Base-by-base conservation (phyloP, 306 rosid genomes). In the Cucumis hystrix region DNA sequence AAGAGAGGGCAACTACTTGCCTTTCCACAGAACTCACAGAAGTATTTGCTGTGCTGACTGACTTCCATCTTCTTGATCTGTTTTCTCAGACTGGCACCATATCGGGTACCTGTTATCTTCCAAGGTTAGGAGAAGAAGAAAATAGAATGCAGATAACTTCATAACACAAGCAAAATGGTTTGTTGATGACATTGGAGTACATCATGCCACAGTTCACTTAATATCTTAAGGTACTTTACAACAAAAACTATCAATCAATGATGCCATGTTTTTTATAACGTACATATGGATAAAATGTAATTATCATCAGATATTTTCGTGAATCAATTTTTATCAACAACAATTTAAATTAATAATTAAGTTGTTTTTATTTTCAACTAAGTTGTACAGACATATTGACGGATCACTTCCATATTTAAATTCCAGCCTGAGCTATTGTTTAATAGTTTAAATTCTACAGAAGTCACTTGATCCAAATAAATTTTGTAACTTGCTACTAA, bases 31-130 rank as follows among this genome's bases (percentile, higher is more conserved):
- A 93, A 93, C 73, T 93, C 98, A 55, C 97, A 91, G 90, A 93
- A 93, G 62, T 78, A 93, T 28, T 88, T 91, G 87, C 95, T 93
- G 82, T 93, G 96, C 63, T 93, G 97, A 81, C 97, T 93, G 10
- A 93, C 96, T 83, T 93, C 98, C 97, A 93, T 93, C 83, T 93
- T 93, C 85, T 93, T 93, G 64, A 93, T 93, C 92, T 91, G 98
- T 89, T 93, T 93, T 1, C 97, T 86, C 85, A 91, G 83, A 93
- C 93, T 89, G 17, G 97, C 98, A 61, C 98, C 98, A 52, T 93
- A 93, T 0, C 97, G 87, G 83, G 98, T 93, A 71, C 95, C 98
- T 93, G 69, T 18, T 41, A 78, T 4, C 55, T 37, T 1, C 7
- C 25, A 39, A 33, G 21, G 13, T 20, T 35, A 5, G 11, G 54